Evolutionary conservation across 2,329 filamentous ascomycete species (phyloP).

Genomic region (Botrytis medusae): DNA sequence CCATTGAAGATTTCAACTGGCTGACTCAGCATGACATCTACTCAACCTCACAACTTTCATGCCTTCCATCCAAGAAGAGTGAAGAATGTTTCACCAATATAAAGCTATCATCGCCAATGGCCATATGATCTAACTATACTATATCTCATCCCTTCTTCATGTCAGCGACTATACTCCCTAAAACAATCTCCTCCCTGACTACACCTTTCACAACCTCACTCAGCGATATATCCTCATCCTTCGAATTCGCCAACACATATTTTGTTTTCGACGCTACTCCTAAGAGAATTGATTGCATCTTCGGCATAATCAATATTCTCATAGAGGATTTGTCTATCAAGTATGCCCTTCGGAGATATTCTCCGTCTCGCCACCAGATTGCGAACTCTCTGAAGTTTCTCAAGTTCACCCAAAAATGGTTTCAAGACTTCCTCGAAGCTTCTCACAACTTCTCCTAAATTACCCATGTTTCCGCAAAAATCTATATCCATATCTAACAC

Average conservation of each 20-base stretch:
- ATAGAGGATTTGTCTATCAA: background rate
- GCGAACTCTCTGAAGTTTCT: background rate
- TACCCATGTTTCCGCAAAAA: rapidly evolving
- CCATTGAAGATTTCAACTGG: background rate
- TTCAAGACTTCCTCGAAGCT: background rate
- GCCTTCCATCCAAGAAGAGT: background rate
- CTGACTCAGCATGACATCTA: background rate
- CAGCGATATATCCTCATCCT: background rate
- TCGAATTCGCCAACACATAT: background rate
- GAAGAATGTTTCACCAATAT: background rate
- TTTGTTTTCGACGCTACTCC: background rate
- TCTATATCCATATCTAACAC: background rate
- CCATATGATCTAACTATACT: background rate
- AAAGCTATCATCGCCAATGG: background rate
- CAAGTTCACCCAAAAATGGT: background rate
- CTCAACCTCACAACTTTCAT: background rate
- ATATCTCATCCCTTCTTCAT: background rate
- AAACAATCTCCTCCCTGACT: background rate
- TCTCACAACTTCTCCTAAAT: rapidly evolving
- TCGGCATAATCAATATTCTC: background rate
- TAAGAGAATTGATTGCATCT: background rate
- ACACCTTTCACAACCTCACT: background rate
- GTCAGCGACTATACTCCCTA: background rate
- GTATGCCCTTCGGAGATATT: background rate
- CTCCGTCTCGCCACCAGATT: background rate